Base-by-base conservation (phyloP, 345 rosid genomes). In the Cardamine chenopodiifolia region DNA sequence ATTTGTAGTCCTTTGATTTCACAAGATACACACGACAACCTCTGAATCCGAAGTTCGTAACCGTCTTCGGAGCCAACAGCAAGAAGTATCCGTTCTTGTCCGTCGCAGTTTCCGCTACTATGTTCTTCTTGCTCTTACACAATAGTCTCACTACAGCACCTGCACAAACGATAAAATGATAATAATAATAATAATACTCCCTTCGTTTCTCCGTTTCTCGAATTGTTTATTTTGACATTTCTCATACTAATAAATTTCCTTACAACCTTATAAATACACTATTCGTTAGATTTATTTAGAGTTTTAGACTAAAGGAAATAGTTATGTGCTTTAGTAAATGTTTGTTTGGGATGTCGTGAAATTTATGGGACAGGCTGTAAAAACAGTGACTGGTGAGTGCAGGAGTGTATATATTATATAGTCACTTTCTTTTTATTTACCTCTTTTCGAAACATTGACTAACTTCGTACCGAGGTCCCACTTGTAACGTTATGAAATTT, bases 51-150 rank as follows among this genome's bases (percentile, higher is more conserved):
- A 72, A 95, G 82, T 60, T 90, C 54, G 97, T 90, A 66, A 95
- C 39, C 15, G 86, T 84, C 83, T 83, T 86, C 0, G 99, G 98
- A 9, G 82, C 99, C 68, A 70, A 28, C 10, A 90, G 1, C 61
- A 74, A 77, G 83, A 86, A 95, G 82, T 90, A 95, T 32, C 99
- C 98, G 68, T 90, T 85, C 83, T 84, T 83, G 91, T 94, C 96
- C 7, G 95, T 86, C 19, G 20, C 81, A 4, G 83, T 69, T 13
- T 75, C 50, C 6, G 76, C 40, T 26, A 25, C 73, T 2, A 84
- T 80, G 49, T 71, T 62, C 69, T 52, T 83, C 57, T 88, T 89
- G 83, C 83, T 84, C 69, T 86, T 89, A 86, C 99, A 95, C 76
- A 74, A 42, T 15, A 95, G 78, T 72, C 84, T 88, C 15, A 95